A percentile compares a stretch with the other conserved stretches of the same genome.
phyloP scores from a whole-genome alignment of 495 filamentous ascomycete genomes.

The Podospora sp. region DNA sequence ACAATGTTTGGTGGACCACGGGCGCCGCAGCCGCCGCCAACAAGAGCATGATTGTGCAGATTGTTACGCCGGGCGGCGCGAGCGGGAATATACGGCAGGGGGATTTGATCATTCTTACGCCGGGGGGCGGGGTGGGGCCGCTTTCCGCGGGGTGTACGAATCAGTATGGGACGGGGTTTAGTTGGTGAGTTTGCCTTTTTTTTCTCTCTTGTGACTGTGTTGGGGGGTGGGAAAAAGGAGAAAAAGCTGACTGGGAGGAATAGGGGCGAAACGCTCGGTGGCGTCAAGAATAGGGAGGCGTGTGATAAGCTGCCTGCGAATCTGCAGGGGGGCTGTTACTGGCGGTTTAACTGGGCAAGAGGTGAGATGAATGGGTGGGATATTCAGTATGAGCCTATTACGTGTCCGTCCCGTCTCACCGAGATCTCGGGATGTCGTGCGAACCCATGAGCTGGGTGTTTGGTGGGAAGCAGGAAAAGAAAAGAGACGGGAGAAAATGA shows the following conservation, averaged over 20 bases:
- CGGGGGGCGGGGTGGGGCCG: constrained; percentile 55
- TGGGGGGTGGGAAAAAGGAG: background rate
- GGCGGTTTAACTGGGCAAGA: constrained; percentile 54
- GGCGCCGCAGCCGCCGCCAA: constrained; percentile 35
- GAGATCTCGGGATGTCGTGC: constrained; percentile 29
- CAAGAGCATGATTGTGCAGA: constrained; percentile 58
- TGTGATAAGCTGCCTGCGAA: constrained; percentile 51
- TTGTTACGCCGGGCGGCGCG: constrained; percentile 53
- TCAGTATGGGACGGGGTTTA: constrained; percentile 39
- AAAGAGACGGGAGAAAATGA: background rate
- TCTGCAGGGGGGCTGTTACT: constrained; percentile 54
- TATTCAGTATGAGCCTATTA: constrained; percentile 26
- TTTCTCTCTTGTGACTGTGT: background rate
- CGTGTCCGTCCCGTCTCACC: constrained; percentile 28
- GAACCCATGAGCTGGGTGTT: background rate
- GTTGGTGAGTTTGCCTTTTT: constrained; percentile 20
- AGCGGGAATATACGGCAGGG: constrained; percentile 46
- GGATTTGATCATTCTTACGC: constrained; percentile 57
- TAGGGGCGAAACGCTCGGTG: constrained; percentile 55
- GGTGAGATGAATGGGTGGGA: constrained; percentile 33
- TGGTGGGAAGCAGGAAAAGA: background rate
- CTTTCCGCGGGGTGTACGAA: constrained; percentile 47
- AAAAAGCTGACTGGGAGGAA: background rate
- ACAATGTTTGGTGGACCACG: constrained; percentile 35
- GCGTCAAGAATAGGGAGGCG: constrained; percentile 44